Evolutionary conservation across 495 filamentous ascomycete genomes (phyloP).

Genomic region (Parathielavia appendiculata): DNA sequence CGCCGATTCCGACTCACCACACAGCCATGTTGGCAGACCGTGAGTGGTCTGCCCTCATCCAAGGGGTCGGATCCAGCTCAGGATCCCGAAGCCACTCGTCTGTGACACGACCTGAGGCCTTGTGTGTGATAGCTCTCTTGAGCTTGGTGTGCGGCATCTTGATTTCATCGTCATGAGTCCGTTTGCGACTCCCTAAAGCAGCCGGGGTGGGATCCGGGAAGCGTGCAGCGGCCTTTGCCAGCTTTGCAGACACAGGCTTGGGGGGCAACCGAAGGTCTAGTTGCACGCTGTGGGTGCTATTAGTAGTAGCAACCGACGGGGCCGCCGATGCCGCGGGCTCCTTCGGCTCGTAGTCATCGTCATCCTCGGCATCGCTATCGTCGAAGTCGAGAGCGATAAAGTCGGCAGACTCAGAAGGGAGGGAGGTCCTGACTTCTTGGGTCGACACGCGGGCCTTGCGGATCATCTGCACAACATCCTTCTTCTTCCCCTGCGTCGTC

Average conservation of each 20-base stretch:
- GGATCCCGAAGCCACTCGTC: constrained; percentile 50
- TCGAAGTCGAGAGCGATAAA: constrained; percentile 77
- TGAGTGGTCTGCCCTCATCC: constrained; percentile 52
- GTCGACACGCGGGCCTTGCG: constrained; percentile 68
- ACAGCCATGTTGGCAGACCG: constrained; percentile 38
- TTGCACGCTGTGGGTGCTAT: background rate
- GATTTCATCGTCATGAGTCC: constrained; percentile 64
- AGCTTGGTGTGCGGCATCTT: constrained; percentile 45
- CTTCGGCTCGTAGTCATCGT: constrained; percentile 10
- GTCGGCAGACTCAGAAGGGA: constrained; percentile 57
- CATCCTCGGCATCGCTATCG: constrained; percentile 40
- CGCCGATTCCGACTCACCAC: constrained; percentile 42
- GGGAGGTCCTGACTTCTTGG: constrained; percentile 48
- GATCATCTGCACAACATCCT: constrained; percentile 81
- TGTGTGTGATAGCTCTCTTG: constrained; percentile 42
- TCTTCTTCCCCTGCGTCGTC: constrained; percentile 57
- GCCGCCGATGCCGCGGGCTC: background rate
- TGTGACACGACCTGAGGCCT: constrained; percentile 46
- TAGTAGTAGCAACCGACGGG: background rate
- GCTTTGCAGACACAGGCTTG: background rate
- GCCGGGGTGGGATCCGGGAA: constrained; percentile 17
- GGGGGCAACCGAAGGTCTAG: constrained; percentile 2
- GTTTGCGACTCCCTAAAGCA: constrained; percentile 50
- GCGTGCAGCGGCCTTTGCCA: constrained; percentile 2
- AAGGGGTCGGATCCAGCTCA: constrained; percentile 51